Base-by-base conservation (phyloP, 2,329 filamentous ascomycete species). In the Leptosphaerulina australis region DNA sequence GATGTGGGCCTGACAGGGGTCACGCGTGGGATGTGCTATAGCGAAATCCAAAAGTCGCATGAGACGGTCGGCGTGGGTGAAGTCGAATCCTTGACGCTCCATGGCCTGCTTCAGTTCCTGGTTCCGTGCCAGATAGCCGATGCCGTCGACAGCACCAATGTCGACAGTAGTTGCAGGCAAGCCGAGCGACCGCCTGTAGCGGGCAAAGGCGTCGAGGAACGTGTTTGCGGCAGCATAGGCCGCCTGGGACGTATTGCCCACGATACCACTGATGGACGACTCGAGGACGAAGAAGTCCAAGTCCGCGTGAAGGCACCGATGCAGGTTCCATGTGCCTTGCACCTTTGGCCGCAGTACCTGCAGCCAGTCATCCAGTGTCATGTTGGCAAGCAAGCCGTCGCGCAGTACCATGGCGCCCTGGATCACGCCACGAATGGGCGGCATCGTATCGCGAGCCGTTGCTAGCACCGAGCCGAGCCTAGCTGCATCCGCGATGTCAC, bases 231-330 rank as follows among this genome's bases (percentile, higher is more conserved):
- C 24, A 25, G 24, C 24, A 25, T 82, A 82, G 53, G 73, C 77
- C 3, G 70, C 56, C 53, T 82, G 79, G 1, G 70, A 73, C 18
- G 22, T 35, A 3, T 67, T 63, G 3, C 70, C 67, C 22, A 60
- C n/a, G 18, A 60, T 35, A 5, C 58, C 55, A 4, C 50, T 49
- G 3, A 61, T 22, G 0, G 65, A 69, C 3, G 58, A 63, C 30
- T 69, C 64, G 15, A 70, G 29, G 7, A 62, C 5, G 52, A 67
- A 66, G 46, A 67, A 67, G 2, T 30, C 21, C 9, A 34, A n/a
- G n/a, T n/a, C n/a, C n/a, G n/a, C n/a, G n/a, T n/a, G n/a, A n/a
- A n/a, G n/a, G n/a, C n/a, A n/a, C n/a, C n/a, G n/a, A n/a, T n/a
- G n/a, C 0, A 73, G 54, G 22, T 68, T 66, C 56, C 67, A 62